phyloP scores from a whole-genome alignment of 805 yeast genomes.

The Wickerhamomyces sydowiorum region DNA sequence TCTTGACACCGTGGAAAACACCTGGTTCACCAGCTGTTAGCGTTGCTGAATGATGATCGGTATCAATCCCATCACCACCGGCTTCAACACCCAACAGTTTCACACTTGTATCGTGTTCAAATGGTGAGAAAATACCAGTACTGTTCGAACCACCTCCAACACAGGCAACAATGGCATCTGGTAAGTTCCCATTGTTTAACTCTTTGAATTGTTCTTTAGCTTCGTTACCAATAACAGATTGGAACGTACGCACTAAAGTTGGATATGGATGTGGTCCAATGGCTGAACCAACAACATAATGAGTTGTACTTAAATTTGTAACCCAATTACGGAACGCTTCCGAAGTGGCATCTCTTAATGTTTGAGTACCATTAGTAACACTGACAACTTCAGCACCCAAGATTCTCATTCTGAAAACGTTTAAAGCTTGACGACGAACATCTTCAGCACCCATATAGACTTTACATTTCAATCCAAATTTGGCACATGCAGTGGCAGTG shows the following conservation, averaged over 20 bases:
- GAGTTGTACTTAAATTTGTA: constrained; percentile 76
- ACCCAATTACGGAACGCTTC: constrained; percentile 98
- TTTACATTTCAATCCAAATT: constrained; percentile 88
- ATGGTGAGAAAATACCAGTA: constrained; percentile 93
- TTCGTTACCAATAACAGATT: constrained; percentile 92
- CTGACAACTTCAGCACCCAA: constrained; percentile 94
- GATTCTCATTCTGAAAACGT: constrained; percentile 95
- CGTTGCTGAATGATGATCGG: constrained; percentile 90
- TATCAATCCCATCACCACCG: constrained; percentile 94
- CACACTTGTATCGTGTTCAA: constrained; percentile 75
- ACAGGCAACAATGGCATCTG: constrained; percentile 95
- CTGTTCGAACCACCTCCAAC: constrained; percentile 99
- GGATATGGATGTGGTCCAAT: constrained; percentile 99
- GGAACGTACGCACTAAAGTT: constrained; percentile 96
- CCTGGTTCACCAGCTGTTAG: constrained; percentile 94
- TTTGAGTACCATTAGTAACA: constrained; percentile 90
- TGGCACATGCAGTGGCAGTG: constrained; percentile 88
- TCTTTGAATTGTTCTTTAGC: constrained; percentile 85
- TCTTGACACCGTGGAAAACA: constrained; percentile 96
- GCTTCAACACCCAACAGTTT: constrained; percentile 93
- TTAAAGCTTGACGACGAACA: constrained; percentile 95
- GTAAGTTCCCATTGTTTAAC: constrained; percentile 75
- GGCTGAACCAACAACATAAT: constrained; percentile 96
- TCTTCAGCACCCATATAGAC: constrained; percentile 99
- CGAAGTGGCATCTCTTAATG: constrained; percentile 95